A percentile compares a stretch with the other conserved stretches of the same genome.
Conservation (phyloP, 352 stramenopile genomes). For the Paralagenidium karlingii region DNA sequence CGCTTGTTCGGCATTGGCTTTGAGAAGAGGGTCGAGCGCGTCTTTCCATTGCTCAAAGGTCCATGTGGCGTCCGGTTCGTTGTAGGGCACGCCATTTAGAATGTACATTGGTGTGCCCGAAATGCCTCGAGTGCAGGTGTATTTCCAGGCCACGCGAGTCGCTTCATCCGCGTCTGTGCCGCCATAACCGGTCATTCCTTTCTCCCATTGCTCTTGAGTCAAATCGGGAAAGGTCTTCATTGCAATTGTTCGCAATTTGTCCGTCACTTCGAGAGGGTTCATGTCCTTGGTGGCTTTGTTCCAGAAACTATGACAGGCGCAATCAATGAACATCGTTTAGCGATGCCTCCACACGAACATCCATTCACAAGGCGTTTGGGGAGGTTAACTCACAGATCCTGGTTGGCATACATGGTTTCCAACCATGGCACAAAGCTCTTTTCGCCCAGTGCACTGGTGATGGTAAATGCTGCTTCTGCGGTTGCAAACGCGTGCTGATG, state of each 20-base stretch:
- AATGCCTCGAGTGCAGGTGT: slow-evolving; percentile 58
- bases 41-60: slow-evolving; percentile 44
- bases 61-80: slow-evolving; percentile 27
- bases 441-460: slow-evolving; percentile 17
- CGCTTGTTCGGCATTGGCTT: too few relatives aligned
- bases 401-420: slow-evolving; percentile 23
- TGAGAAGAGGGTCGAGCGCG: slow-evolving; percentile 23
- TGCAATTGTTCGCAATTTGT: slow-evolving; percentile 41
- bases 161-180: slow-evolving; percentile 51
- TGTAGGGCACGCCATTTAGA: slow-evolving; percentile 66
- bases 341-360: too few relatives aligned
- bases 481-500: slow-evolving; percentile 23
- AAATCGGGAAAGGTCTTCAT: slow-evolving; percentile 53
- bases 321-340: too few relatives aligned
- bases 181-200: slow-evolving; percentile 62
- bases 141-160: slow-evolving; percentile 62
- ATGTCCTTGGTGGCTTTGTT: slow-evolving; percentile 68
- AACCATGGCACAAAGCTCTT: slow-evolving; percentile 17
- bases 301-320: too few relatives aligned
- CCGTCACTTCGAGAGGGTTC: slow-evolving; percentile 45
- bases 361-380: too few relatives aligned
- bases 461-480: slow-evolving; percentile 17
- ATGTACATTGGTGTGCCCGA: slow-evolving; percentile 69
- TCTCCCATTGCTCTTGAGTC: slow-evolving; percentile 46
- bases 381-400: slow-evolving; percentile 16